A percentile compares a stretch with the other conserved stretches of the same genome.
Conservation (phyloP, 139 green algal species). For the Tetraselmis striata region DNA sequence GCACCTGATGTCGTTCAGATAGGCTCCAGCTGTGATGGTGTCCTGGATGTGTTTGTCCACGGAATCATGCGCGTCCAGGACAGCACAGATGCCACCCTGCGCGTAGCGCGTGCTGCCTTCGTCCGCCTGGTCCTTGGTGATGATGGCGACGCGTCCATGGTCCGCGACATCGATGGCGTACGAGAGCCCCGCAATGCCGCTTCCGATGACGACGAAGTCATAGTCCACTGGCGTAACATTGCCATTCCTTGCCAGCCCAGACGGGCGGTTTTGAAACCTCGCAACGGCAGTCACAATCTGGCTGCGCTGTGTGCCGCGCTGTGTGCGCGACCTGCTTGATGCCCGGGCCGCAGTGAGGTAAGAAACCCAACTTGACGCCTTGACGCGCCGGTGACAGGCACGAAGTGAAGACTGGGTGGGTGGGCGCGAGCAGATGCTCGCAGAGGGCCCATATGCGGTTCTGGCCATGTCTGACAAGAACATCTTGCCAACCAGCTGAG, state of each 20-base stretch:
- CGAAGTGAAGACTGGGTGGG: too few relatives aligned
- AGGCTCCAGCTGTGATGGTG: constrained; percentile 81
- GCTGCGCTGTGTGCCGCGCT: too few relatives aligned
- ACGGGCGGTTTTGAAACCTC: neutral
- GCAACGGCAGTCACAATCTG: too few relatives aligned
- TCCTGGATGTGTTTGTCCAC: constrained; percentile 84
- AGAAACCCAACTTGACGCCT: too few relatives aligned
- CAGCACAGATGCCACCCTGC: constrained; percentile 89
- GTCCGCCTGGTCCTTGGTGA: constrained; percentile 80
- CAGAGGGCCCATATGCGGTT: too few relatives aligned
- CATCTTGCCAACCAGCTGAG: too few relatives aligned
- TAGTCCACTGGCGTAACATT: constrained; percentile 9
- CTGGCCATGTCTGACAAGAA: too few relatives aligned
- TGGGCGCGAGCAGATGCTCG: too few relatives aligned
- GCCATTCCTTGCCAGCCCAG: neutral
- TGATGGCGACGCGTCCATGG: constrained; percentile 82
- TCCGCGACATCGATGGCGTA: constrained; percentile 92
- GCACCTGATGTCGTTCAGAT: constrained; percentile 70
- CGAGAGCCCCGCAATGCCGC: constrained; percentile 88
- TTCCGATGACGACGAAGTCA: constrained; percentile 93
- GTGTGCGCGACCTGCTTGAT: too few relatives aligned
- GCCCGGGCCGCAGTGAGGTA: too few relatives aligned
- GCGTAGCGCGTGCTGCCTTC: constrained; percentile 86
- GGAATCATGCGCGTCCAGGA: constrained; percentile 81
- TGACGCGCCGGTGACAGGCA: too few relatives aligned